Evolutionary conservation across 306 rosid species (phyloP).

Genomic region (Abrus pulchellus): DNA sequence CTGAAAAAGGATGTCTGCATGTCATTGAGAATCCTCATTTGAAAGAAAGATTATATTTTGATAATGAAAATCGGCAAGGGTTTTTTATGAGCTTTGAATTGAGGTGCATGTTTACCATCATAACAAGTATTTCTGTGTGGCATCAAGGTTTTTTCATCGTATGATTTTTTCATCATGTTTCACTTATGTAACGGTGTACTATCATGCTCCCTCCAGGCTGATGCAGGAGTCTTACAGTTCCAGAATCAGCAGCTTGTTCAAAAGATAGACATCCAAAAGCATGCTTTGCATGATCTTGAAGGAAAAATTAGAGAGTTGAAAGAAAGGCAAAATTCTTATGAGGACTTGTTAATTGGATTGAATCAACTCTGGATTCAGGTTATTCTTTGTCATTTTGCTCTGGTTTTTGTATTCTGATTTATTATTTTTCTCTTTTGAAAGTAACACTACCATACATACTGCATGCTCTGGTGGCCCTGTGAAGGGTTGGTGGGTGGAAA

Average conservation of each 20-base stretch:
- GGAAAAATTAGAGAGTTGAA: slow-evolving; percentile 62
- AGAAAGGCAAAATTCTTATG: slow-evolving; percentile 71
- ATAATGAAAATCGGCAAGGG: neutral
- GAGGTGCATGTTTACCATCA: slow-evolving; percentile 30
- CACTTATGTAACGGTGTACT: slow-evolving; percentile 26
- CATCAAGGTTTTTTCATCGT: neutral
- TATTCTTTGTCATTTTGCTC: slow-evolving; percentile 41
- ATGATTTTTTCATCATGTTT: slow-evolving; percentile 23
- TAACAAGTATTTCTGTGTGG: slow-evolving; percentile 16
- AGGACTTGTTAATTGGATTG: slow-evolving; percentile 71
- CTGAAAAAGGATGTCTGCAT: slow-evolving; percentile 35
- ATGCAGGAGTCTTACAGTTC: slow-evolving; percentile 76
- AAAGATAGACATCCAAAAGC: slow-evolving; percentile 76
- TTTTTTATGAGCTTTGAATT: slow-evolving; percentile 7
- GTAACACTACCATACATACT: neutral
- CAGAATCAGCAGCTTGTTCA: slow-evolving; percentile 92
- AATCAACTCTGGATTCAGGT: slow-evolving; percentile 93
- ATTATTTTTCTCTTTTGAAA: slow-evolving; percentile 34
- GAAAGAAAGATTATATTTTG: neutral
- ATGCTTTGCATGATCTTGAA: slow-evolving; percentile 76
- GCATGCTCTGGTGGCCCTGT: slow-evolving; percentile 16
- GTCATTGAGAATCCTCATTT: slow-evolving; percentile 21
- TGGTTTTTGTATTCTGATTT: slow-evolving; percentile 10
- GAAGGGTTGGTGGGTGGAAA: slow-evolving; percentile 17
- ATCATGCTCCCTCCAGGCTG: slow-evolving; percentile 66